phyloP scores from a whole-genome alignment of 495 filamentous ascomycete genomes.

The Tuber indicum region DNA sequence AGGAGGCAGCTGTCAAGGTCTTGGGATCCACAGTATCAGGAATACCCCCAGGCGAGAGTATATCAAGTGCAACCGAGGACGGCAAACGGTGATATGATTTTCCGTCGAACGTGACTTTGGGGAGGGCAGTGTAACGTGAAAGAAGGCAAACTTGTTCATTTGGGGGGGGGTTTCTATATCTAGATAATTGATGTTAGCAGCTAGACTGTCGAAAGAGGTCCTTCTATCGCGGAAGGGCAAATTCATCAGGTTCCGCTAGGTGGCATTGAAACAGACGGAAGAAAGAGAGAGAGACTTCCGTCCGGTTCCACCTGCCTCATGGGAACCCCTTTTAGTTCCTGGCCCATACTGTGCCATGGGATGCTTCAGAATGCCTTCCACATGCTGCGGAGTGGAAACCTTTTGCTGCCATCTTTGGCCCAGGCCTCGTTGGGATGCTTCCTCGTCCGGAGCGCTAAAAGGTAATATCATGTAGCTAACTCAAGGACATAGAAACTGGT shows the following conservation, averaged over 20 bases:
- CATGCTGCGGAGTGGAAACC: background rate
- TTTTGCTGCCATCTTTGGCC: background rate
- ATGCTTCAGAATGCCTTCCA: background rate
- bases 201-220: background rate
- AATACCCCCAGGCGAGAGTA: background rate
- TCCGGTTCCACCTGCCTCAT: background rate
- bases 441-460: too few relatives aligned
- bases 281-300: background rate
- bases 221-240: background rate
- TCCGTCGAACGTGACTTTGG: background rate
- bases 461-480: too few relatives aligned
- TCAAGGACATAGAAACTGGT: too few relatives aligned
- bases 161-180: background rate
- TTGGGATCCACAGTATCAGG: background rate
- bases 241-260: background rate
- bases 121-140: background rate
- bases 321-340: background rate
- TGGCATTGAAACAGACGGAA: background rate
- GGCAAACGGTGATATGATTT: background rate
- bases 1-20: background rate
- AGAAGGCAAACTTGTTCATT: background rate
- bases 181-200: background rate
- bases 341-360: background rate
- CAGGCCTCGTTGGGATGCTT: too few relatives aligned
- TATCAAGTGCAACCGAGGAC: background rate